Evolutionary conservation across 1,139 yeast species (phyloP), one percentile per base, ranked within the genome.

Genomic region (Hansenula sp.): DNA sequence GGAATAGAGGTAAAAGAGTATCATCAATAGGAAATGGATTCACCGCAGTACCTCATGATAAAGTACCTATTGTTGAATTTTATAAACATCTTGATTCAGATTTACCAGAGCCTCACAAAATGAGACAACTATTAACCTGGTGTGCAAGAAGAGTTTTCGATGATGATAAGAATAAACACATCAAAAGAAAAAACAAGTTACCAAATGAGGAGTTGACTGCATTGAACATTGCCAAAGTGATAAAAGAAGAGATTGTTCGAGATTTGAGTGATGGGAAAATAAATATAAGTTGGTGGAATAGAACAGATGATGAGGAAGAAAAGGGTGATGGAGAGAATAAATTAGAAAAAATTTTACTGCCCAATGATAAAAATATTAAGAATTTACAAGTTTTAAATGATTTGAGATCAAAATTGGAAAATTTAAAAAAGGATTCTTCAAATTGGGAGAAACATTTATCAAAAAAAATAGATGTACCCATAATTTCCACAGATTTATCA

Each of bases 11-110:
- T 2, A 82, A 81, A 52, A 65, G 94, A 29, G 75, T 82, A 3
- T 83, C 86, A 55, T 81, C 90, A 0, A 74, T 84, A 13, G 89
- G 92, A 0, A 82, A 81, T 53, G 92, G 92, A 3, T 79, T 77
- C 48, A 69, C 64, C 2, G 88, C 85, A 0, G 73, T 73, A 28
- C 90, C 90, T 0, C 92, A 84, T 56, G 71, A 72, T 2, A 81
- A 75, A 36, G 77, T 85, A 2, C 71, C 79, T 0, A 66, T 73
- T 0, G 53, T 63, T 17, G 83, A 79, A 40, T 78, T 78, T 52
- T 77, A 75, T 56, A 82, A 82, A 55, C 79, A 79, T 50, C 59
- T 85, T 28, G 85, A 83, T 46, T 61, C 69, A 2, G 72, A 75
- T 18, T 51, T 81, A 33, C 86, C 94, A 0, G 92, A 80, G 42